Conservation (phyloP, 768 basidiomycete species). For the Melanogaster broomeanus region DNA sequence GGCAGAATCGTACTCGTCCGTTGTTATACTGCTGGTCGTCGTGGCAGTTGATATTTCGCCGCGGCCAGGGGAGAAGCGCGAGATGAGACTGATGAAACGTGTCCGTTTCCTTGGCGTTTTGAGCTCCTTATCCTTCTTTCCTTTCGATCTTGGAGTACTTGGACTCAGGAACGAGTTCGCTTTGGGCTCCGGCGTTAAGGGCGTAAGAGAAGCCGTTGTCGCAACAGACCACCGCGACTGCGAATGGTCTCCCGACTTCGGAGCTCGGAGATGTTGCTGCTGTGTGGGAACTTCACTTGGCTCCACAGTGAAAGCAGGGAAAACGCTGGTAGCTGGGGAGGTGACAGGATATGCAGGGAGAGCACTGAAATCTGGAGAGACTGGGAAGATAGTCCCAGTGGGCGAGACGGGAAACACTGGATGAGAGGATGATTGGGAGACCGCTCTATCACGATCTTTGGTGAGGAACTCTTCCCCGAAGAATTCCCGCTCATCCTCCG, state of each 20-base stretch:
- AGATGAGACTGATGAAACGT: slow-evolving; percentile 34
- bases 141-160: slow-evolving; percentile 12
- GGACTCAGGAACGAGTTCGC: slow-evolving; percentile 1
- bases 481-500: slow-evolving; percentile 10
- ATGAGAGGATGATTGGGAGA: slow-evolving; percentile 7
- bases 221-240: slow-evolving; percentile 31
- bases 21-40: background rate
- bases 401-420: background rate
- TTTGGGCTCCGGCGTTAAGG: slow-evolving; percentile 15
- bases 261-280: slow-evolving; percentile 1
- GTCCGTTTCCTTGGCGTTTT: slow-evolving; percentile 33
- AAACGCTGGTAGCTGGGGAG: slow-evolving; percentile 4
- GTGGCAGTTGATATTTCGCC: slow-evolving; percentile 13
- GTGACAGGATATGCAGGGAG: background rate
- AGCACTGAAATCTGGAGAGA: slow-evolving; percentile 5
- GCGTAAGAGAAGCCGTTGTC: slow-evolving; percentile 30
- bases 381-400: slow-evolving; percentile 1
- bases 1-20: slow-evolving; percentile 21
- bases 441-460: background rate
- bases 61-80: slow-evolving; percentile 32
- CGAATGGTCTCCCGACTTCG: background rate
- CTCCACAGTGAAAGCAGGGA: slow-evolving; percentile 3
- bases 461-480: background rate
- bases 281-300: slow-evolving; percentile 2
- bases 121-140: slow-evolving; percentile 21